Conservation (phyloP, 495 filamentous ascomycete species). For the Penicillium manginii region DNA sequence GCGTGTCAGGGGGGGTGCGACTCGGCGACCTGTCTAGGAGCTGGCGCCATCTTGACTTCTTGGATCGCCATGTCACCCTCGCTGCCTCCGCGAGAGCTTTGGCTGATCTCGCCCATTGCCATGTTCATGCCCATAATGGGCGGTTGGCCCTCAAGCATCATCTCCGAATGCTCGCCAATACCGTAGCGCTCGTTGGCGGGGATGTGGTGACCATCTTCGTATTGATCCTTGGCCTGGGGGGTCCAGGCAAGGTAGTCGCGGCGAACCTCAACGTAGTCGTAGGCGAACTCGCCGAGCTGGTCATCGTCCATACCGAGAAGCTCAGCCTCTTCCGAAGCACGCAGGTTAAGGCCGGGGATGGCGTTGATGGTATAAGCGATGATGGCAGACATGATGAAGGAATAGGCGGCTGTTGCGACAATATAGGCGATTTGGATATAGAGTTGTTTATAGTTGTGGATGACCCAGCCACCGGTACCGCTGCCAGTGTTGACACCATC, state of each 20-base stretch:
- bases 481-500: conserved; percentile 87
- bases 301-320: conserved; percentile 98
- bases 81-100: conserved; percentile 44
- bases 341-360: conserved; percentile 87
- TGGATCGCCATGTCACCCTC: conserved; percentile 40
- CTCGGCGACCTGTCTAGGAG: conserved; percentile 40
- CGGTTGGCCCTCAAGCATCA: conserved; percentile 65
- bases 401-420: conserved; percentile 70
- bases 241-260: conserved; percentile 98
- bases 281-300: conserved; percentile 97
- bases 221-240: conserved; percentile 73
- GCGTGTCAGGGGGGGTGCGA: conserved; percentile 31
- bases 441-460: conserved; percentile 86
- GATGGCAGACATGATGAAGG: conserved; percentile 82
- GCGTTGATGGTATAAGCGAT: conserved; percentile 85
- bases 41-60: conserved; percentile 41
- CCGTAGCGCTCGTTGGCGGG: conserved; percentile 76
- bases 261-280: conserved; percentile 98
- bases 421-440: conserved; percentile 94
- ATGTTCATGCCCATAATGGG: conserved; percentile 41
- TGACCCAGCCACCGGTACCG: conserved; percentile 76
- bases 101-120: conserved; percentile 44
- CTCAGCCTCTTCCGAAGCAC: conserved; percentile 94
- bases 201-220: conserved; percentile 62
- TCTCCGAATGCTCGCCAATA: conserved; percentile 75